Conservation (phyloP, 2,329 filamentous ascomycete species). For the Fusarium poae region DNA sequence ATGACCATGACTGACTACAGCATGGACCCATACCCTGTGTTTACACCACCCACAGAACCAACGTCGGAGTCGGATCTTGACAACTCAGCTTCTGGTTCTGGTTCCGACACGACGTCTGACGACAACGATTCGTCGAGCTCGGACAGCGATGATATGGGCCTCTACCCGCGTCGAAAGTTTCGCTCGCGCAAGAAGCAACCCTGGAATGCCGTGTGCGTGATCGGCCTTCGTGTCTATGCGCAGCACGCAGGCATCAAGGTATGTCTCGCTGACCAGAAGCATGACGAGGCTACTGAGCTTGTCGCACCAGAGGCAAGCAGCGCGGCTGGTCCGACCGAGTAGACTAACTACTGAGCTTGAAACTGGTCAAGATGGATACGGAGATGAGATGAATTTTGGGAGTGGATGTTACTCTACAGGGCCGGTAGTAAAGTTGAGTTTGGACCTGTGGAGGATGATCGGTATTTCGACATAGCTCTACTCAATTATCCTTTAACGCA, state of each 20-base stretch:
- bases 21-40: slow-evolving; percentile 27
- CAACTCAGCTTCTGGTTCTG: slow-evolving; percentile 40
- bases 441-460: not conserved
- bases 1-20: slow-evolving; percentile 27
- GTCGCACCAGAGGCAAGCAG: slow-evolving; percentile 29
- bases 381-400: not conserved
- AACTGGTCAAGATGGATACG: not conserved
- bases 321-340: slow-evolving; percentile 12
- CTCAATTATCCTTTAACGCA: not conserved
- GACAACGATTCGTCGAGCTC: slow-evolving; percentile 45
- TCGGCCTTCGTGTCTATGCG: slow-evolving; percentile 57
- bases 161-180: not conserved
- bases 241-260: slow-evolving; percentile 54
- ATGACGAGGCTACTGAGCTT: slow-evolving; percentile 45
- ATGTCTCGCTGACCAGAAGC: slow-evolving; percentile 52
- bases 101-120: slow-evolving; percentile 28
- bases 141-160: slow-evolving; percentile 32
- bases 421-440: slow-evolving; percentile 4
- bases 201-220: slow-evolving; percentile 60
- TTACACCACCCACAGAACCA: slow-evolving; percentile 36
- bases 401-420: not conserved
- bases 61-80: slow-evolving; percentile 25
- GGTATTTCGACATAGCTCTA: not conserved
- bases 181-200: slow-evolving; percentile 44
- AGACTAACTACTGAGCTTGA: not conserved